phyloP scores from a whole-genome alignment of 768 basidiomycete genomes.

The Fibroporia radiculosa region DNA sequence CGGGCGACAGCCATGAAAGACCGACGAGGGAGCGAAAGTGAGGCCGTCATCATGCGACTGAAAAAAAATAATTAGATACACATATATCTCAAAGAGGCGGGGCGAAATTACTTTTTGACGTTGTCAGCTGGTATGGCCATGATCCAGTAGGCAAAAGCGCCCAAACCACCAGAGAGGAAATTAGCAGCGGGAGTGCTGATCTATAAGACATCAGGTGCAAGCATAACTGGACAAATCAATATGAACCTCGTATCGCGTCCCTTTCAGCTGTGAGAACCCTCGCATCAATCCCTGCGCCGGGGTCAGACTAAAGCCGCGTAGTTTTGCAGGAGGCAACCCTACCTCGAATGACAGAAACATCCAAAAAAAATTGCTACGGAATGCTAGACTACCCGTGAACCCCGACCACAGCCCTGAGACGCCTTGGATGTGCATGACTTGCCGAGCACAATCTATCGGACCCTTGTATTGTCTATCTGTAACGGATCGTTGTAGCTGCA shows the following conservation, averaged over 20 bases:
- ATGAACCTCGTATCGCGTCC: constrained; percentile 53
- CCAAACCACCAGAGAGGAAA: constrained; percentile 59
- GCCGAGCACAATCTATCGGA: constrained; percentile 57
- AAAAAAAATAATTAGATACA: neutral
- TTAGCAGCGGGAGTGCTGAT: constrained; percentile 54
- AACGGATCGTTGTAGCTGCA: constrained; percentile 48
- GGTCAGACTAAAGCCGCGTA: constrained; percentile 11
- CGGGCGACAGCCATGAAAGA: constrained; percentile 44
- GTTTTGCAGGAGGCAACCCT: constrained; percentile 4
- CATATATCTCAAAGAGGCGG: neutral
- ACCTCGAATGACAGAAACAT: constrained; percentile 73
- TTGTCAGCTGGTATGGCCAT: constrained; percentile 74
- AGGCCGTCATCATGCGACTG: constrained; percentile 61
- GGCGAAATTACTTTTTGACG: constrained; percentile 60
- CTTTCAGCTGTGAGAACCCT: constrained; percentile 42
- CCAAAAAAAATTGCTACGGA: constrained; percentile 70
- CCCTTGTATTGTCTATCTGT: constrained; percentile 53
- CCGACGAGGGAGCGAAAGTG: constrained; percentile 29
- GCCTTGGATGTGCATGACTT: constrained; percentile 58
- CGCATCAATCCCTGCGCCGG: constrained; percentile 49
- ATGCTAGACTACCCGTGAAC: constrained; percentile 63
- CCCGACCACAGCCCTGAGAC: constrained; percentile 66
- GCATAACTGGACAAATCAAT: constrained; percentile 3
- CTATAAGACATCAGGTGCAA: constrained; percentile 26
- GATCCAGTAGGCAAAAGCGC: constrained; percentile 57